Evolutionary conservation across 2,329 filamentous ascomycete species (phyloP).

Genomic region (Tolypocladium nubicola): DNA sequence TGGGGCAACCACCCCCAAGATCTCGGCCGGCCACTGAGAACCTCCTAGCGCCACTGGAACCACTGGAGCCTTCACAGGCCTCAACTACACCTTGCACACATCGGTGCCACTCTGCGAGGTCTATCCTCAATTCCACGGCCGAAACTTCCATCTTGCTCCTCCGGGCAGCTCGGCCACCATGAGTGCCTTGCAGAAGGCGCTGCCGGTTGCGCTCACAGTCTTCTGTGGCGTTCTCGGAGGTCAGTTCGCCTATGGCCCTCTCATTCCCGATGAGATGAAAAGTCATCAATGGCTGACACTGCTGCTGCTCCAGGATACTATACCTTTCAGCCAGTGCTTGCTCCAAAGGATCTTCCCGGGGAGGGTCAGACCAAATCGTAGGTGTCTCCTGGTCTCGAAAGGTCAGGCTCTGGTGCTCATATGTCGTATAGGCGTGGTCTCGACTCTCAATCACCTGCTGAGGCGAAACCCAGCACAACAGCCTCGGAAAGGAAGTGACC

Average conservation of each 20-base stretch:
- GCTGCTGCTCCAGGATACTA: constrained; percentile 18
- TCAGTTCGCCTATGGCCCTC: constrained; percentile 7
- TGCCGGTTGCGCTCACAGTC: constrained; percentile 23
- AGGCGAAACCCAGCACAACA: not conserved
- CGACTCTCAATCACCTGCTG: not conserved
- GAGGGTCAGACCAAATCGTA: not conserved
- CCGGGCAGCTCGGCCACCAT: constrained; percentile 10
- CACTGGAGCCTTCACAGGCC: not conserved
- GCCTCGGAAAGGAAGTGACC: not conserved
- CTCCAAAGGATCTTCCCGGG: constrained; percentile 8
- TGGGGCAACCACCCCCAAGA: not conserved
- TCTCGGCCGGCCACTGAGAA: not conserved
- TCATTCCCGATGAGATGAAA: not conserved
- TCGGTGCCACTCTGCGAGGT: not conserved
- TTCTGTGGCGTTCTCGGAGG: constrained; percentile 27
- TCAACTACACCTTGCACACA: not conserved
- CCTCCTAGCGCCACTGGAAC: not conserved
- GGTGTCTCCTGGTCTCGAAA: not conserved
- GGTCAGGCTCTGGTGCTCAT: not conserved
- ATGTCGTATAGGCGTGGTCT: not conserved
- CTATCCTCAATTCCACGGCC: not conserved
- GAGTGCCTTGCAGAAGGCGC: constrained; percentile 21
- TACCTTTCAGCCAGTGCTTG: constrained; percentile 25
- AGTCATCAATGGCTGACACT: not conserved
- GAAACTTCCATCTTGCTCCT: not conserved